Conservation (phyloP, 192 early-diverging fungal species). For the Phycomyces blakesleeanus region DNA sequence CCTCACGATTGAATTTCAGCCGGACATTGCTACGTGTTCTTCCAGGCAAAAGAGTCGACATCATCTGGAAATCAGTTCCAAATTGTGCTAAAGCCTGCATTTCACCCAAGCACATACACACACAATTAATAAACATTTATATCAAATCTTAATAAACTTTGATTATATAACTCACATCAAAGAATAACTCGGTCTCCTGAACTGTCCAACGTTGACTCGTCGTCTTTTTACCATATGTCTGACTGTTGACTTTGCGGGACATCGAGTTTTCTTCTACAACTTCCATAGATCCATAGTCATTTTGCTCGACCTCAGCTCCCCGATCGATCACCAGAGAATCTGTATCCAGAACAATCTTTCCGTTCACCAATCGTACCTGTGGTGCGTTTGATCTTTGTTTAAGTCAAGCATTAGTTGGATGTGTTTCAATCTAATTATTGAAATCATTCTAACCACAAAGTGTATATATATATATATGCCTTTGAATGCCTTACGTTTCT, state of each 20-base stretch:
- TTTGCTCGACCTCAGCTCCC: not conserved
- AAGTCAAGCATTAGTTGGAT: too few relatives aligned
- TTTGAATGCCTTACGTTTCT: slow-evolving; percentile 14
- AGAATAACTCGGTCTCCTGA: slow-evolving; percentile 28
- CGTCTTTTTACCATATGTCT: slow-evolving; percentile 17
- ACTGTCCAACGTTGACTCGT: slow-evolving; percentile 14
- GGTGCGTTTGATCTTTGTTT: slow-evolving; percentile 28
- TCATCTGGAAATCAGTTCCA: slow-evolving; percentile 40
- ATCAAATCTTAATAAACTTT: not conserved
- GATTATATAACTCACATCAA: slow-evolving; percentile 26
- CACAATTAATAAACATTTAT: not conserved
- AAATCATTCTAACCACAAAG: too few relatives aligned
- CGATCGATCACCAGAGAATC: slow-evolving; percentile 23
- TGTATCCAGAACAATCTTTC: slow-evolving; percentile 32
- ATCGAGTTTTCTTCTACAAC: slow-evolving; percentile 29
- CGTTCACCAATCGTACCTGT: slow-evolving; percentile 33
- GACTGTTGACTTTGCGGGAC: slow-evolving; percentile 24
- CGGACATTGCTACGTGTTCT: slow-evolving; percentile 26
- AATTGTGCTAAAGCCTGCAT: slow-evolving; percentile 26
- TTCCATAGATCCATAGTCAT: slow-evolving; percentile 18
- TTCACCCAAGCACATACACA: not conserved
- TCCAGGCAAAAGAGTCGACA: slow-evolving; percentile 20
- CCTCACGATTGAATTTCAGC: slow-evolving; percentile 32
- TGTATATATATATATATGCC: not conserved
- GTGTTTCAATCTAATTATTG: too few relatives aligned